Conservation (phyloP, 2,329 filamentous ascomycete species). For the Fusarium sp. region DNA sequence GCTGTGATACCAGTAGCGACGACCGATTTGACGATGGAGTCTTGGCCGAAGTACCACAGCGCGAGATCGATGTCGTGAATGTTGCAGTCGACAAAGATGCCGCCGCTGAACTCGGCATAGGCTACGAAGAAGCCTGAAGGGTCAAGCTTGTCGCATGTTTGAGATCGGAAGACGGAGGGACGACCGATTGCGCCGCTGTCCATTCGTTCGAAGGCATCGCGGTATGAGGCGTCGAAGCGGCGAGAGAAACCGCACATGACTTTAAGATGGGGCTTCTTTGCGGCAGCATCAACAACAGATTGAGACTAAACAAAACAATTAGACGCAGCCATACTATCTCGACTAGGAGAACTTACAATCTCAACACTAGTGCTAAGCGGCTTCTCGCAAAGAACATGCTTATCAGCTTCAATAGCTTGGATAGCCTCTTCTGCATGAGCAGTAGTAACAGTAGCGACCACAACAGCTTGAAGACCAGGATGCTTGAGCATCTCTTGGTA, state of each 20-base stretch:
- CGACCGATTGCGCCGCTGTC: slow-evolving; percentile 67
- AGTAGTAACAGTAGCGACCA: slow-evolving; percentile 45
- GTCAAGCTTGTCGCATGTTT: slow-evolving; percentile 76
- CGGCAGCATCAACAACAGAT: slow-evolving; percentile 68
- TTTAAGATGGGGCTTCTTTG: slow-evolving; percentile 69
- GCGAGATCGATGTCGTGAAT: slow-evolving; percentile 72
- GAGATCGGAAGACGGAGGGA: slow-evolving; percentile 70
- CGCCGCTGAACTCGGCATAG: slow-evolving; percentile 73
- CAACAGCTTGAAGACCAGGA: slow-evolving; percentile 44
- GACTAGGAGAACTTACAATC: slow-evolving; percentile 56
- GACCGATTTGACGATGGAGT: slow-evolving; percentile 49
- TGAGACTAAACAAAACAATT: slow-evolving; percentile 59
- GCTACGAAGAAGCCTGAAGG: slow-evolving; percentile 75
- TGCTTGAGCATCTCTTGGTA: slow-evolving; percentile 47
- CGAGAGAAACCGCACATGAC: slow-evolving; percentile 63
- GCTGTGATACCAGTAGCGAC: slow-evolving; percentile 49
- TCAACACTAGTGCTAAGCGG: slow-evolving; percentile 56
- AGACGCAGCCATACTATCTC: background rate
- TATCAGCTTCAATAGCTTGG: slow-evolving; percentile 44
- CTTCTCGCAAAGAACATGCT: slow-evolving; percentile 46
- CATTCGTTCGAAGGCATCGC: slow-evolving; percentile 67
- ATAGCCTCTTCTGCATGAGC: slow-evolving; percentile 45
- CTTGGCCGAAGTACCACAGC: slow-evolving; percentile 51
- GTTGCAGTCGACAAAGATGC: slow-evolving; percentile 77
- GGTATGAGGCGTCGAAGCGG: slow-evolving; percentile 73